These are phyloP conservation scores for Escovopsis sp. DNA, from an alignment of 2,329 filamentous ascomycete genomes.

Conservation along the genomic window DNA sequence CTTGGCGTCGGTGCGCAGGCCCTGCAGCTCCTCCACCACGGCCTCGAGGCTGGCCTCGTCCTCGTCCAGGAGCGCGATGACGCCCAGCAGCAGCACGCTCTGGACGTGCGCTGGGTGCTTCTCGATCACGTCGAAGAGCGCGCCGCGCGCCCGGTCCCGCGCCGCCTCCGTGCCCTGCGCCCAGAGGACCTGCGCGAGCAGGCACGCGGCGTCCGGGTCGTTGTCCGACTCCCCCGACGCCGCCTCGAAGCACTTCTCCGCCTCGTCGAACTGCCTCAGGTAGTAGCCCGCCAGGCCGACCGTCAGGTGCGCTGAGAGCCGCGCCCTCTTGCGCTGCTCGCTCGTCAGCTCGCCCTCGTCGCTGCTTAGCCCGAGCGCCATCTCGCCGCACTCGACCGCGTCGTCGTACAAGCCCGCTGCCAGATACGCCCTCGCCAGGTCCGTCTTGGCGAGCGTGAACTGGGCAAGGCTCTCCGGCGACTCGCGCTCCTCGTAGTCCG, in stretches of 20 bases:
- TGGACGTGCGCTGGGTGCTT: slow-evolving; percentile 60
- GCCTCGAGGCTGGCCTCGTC: slow-evolving; percentile 70
- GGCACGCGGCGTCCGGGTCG: slow-evolving; percentile 71
- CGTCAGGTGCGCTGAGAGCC: slow-evolving; percentile 74
- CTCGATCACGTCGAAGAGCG: slow-evolving; percentile 70
- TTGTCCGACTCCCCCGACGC: slow-evolving; percentile 63
- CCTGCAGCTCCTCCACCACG: slow-evolving; percentile 62
- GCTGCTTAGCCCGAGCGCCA: slow-evolving; percentile 61
- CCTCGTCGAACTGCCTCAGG: slow-evolving; percentile 45
- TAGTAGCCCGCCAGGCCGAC: slow-evolving; percentile 74
- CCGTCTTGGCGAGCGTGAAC: slow-evolving; percentile 73
- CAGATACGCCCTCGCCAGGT: slow-evolving; percentile 73
- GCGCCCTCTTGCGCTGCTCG: slow-evolving; percentile 52
- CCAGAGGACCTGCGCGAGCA: slow-evolving; percentile 87
- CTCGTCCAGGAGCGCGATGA: slow-evolving; percentile 67
- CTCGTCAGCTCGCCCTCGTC: slow-evolving; percentile 54
- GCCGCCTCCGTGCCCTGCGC: slow-evolving; percentile 66
- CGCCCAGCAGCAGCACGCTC: slow-evolving; percentile 66
- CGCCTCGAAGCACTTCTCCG: slow-evolving; percentile 65
- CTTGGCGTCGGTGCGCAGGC: slow-evolving; percentile 51
- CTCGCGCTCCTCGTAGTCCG: slow-evolving; percentile 73
- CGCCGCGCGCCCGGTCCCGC: slow-evolving; percentile 58
- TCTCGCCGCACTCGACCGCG: slow-evolving; percentile 68
- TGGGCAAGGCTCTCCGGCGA: slow-evolving; percentile 56
- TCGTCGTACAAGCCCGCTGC: slow-evolving; percentile 48